Percentiles rank a stretch among this genome's conserved stretches.
Evolutionary conservation across 208 protist genomes (phyloP).

Genomic region (Polymyxa betae): DNA sequence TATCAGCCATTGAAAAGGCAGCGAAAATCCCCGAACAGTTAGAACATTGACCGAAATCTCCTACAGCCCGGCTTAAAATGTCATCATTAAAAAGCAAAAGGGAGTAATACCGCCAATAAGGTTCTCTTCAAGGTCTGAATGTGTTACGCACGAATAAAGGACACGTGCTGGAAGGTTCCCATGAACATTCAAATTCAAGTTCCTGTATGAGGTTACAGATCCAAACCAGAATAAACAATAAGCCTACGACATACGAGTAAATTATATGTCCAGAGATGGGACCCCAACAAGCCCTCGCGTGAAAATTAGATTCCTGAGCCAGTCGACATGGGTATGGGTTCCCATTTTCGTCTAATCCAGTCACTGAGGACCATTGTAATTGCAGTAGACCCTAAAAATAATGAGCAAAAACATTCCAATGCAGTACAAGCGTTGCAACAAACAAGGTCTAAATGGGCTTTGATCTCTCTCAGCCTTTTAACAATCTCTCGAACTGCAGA

Average conservation of each 20-base stretch:
- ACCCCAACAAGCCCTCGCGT: background rate
- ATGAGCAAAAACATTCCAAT: no score
- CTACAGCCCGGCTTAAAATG: no score
- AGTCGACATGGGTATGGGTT: background rate
- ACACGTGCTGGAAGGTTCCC: background rate
- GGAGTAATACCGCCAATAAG: background rate
- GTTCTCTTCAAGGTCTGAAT: background rate
- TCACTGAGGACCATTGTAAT: background rate
- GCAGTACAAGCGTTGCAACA: no score
- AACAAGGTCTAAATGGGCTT: background rate
- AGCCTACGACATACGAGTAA: background rate
- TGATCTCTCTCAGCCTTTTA: background rate
- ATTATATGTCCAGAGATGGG: background rate
- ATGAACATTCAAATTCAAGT: no score
- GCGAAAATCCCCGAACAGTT: background rate
- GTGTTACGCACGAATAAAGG: background rate
- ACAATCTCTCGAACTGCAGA: background rate
- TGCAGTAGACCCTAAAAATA: background rate
- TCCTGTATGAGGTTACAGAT: no score
- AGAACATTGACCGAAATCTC: background rate
- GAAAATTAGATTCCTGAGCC: background rate
- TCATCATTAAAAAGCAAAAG: no score
- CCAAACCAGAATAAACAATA: no score
- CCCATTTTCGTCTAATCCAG: background rate
- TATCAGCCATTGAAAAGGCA: background rate